phyloP scores from a whole-genome alignment of 2,329 filamentous ascomycete species.

The Bipolaris gigantea region DNA sequence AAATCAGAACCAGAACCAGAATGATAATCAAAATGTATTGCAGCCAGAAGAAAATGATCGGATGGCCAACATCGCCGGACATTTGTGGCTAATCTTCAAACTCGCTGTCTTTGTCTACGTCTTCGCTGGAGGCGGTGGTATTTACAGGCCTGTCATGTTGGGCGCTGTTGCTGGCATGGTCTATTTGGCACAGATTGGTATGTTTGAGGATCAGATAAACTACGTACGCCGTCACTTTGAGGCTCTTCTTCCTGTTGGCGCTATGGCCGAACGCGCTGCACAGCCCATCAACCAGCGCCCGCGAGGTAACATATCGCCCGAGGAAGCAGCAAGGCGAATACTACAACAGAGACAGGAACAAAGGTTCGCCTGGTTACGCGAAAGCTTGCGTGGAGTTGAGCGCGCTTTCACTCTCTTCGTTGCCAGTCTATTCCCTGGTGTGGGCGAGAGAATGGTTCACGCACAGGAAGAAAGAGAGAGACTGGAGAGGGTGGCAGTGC shows the following conservation, averaged over 20 bases:
- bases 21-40: conserved; percentile 12
- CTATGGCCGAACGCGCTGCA: conserved; percentile 23
- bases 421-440: conserved; percentile 63
- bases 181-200: conserved; percentile 47
- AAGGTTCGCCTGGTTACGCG: conserved; percentile 34
- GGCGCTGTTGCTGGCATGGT: conserved; percentile 45
- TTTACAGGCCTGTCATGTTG: conserved; percentile 47
- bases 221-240: conserved; percentile 50
- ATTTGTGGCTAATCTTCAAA: conserved; percentile 61
- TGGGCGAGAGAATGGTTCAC: conserved; percentile 63
- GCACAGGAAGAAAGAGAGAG: conserved; percentile 55
- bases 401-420: conserved; percentile 63
- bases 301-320: conserved; percentile 40
- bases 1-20: conserved; percentile 12
- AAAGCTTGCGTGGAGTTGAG: conserved; percentile 53
- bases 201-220: conserved; percentile 47
- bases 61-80: conserved; percentile 34
- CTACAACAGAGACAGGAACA: conserved; percentile 41
- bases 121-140: conserved; percentile 52
- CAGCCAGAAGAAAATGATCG: conserved; percentile 30
- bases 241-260: conserved; percentile 41
- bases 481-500: conserved; percentile 33
- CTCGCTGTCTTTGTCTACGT: conserved; percentile 63
- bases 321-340: conserved; percentile 48
- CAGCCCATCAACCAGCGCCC: conserved; percentile 14